Evolutionary conservation across 805 yeast genomes (phyloP), one percentile per base, ranked within the genome.

Genomic region (Candida krabiensis): DNA sequence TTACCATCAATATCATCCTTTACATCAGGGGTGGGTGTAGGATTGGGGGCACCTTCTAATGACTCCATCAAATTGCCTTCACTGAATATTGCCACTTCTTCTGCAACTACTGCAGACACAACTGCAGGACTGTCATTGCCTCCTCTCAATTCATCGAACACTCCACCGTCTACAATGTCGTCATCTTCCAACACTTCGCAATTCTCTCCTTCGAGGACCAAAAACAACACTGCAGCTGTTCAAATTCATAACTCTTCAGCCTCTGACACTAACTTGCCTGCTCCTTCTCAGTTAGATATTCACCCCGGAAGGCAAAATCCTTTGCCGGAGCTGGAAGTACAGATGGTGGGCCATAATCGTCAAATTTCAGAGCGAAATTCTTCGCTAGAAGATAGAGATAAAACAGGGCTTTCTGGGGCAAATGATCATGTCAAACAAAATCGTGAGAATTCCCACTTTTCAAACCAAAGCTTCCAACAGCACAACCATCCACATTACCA

Each of bases 1-100:
- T 47, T 68, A 9, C 72, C 73, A 9, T 70, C 72, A 0, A 63
- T 68, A 12, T 66, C 71, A 0, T 64, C 67, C 33, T 49, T 54
- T 7, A 39, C 57, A 4, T 40, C 48, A 4, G 28, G 43, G 6
- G 15, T 25, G 16, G 40, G 35, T 17, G 26, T 25, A 9, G 28
- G 19, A 3, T 26, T 25, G 18, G 23, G 24, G 14, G 11, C 14
- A n/a, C 31, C n/a, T 18, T 24, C 37, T 17, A 17, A 25, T 19
- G 43, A 45, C 13, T 24, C 42, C 9, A 44, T 49, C 11, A 48
- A 47, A 22, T 30, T 52, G 5, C 55, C 55, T 3, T 48, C 52
- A 1, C 28, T 52, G 19, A 41, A 36, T 14, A 16, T 46, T 13
- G 28, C 28, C 3, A 21, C 44, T 12, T 23, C 42, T 3, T 21